Percentiles rank a stretch among this genome's conserved stretches.
These are phyloP conservation scores for Paramyrothecium sp. DNA, from an alignment of 2,329 filamentous ascomycete genomes.

Conservation along the genomic window DNA sequence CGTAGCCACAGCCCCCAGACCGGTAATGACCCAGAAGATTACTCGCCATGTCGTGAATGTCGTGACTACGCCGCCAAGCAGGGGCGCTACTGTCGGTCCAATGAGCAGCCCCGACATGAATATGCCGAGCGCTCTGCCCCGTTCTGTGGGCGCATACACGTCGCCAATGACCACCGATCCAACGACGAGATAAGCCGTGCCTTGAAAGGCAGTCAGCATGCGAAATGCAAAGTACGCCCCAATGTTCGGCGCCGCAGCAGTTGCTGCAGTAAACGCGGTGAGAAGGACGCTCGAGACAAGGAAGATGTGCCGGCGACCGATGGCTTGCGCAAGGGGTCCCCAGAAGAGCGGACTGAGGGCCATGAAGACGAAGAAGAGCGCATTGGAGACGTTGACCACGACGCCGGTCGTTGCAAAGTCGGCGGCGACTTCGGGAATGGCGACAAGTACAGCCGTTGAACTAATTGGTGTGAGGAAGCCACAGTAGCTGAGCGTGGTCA, in stretches of 20 bases:
- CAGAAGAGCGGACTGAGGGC: conserved; percentile 64
- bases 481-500: conserved; percentile 15
- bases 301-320: conserved; percentile 44
- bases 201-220: conserved; percentile 67
- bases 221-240: conserved; percentile 67
- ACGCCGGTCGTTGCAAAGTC: conserved; percentile 14
- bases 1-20: conserved; percentile 54
- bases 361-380: conserved; percentile 71
- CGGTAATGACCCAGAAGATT: conserved; percentile 71
- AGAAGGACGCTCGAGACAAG: conserved; percentile 43
- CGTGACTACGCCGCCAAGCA: conserved; percentile 68
- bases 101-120: conserved; percentile 65
- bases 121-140: conserved; percentile 66
- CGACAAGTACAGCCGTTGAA: conserved; percentile 15
- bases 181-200: conserved; percentile 66
- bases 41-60: conserved; percentile 65
- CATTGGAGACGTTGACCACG: conserved; percentile 64
- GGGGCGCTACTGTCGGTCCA: conserved; percentile 61
- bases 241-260: conserved; percentile 65
- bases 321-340: conserved; percentile 62
- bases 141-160: conserved; percentile 57
- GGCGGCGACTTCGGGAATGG: conserved; percentile 16
- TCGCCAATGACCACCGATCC: conserved; percentile 62
- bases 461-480: conserved; percentile 16
- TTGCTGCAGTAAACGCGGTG: conserved; percentile 62